phyloP scores from a whole-genome alignment of 2,329 filamentous ascomycete species.

The Microdochium nivale region DNA sequence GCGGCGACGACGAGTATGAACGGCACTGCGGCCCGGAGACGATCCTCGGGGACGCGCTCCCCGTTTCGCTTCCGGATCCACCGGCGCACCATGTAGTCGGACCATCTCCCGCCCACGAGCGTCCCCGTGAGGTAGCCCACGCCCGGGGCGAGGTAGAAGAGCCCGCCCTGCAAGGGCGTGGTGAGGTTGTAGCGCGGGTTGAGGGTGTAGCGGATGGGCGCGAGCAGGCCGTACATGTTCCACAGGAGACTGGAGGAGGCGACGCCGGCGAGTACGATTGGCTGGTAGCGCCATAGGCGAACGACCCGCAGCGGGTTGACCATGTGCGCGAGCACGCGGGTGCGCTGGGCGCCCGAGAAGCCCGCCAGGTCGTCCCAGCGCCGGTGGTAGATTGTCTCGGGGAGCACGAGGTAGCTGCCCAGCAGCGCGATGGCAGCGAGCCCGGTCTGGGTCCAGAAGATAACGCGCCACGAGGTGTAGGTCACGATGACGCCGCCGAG shows the following conservation, averaged over 20 bases:
- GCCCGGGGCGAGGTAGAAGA: conserved; percentile 64
- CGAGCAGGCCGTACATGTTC: conserved; percentile 58
- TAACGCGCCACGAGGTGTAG: conserved; percentile 61
- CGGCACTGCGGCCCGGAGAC: conserved; percentile 50
- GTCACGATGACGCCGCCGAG: conserved; percentile 71
- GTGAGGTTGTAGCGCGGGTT: conserved; percentile 62
- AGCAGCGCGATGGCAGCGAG: conserved; percentile 52
- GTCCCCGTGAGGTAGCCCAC: conserved; percentile 57
- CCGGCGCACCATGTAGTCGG: conserved; percentile 28
- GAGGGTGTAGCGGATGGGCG: conserved; percentile 56
- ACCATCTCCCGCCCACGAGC: conserved; percentile 50
- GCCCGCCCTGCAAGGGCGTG: conserved; percentile 50
- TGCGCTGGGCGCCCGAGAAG: conserved; percentile 38
- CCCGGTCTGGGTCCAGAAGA: conserved; percentile 70
- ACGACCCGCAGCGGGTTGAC: conserved; percentile 59
- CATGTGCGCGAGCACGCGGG: conserved; percentile 48
- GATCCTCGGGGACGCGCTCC: conserved; percentile 58
- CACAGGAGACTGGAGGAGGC: conserved; percentile 58
- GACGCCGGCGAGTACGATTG: conserved; percentile 54
- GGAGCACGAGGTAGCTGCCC: conserved; percentile 57
- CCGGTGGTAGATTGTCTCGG: conserved; percentile 63
- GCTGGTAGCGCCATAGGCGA: conserved; percentile 57
- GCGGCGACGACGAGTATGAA: conserved; percentile 53
- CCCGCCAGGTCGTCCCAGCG: conserved; percentile 53
- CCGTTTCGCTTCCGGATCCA: conserved; percentile 33